Conservation (phyloP, 176 grass and related monocot species). For the Eleusine coracana region DNA sequence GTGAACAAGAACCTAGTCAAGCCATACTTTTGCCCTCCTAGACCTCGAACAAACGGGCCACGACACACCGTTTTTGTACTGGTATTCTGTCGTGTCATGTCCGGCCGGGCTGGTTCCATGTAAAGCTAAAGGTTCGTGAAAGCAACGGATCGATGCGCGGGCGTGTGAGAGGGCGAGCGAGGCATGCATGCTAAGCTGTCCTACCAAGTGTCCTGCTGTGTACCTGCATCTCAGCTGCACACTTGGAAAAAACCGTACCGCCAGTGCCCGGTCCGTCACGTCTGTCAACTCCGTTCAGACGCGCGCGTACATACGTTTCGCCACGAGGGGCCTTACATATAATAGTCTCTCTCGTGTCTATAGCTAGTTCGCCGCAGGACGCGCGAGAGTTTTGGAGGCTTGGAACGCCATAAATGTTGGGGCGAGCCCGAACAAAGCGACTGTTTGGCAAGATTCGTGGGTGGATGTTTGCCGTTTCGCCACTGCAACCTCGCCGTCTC, state of each 20-base stretch:
- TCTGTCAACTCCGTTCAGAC: not conserved
- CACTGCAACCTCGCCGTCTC: not conserved
- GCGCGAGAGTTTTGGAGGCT: conserved; percentile 14
- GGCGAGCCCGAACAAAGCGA: not conserved
- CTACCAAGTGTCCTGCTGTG: not conserved
- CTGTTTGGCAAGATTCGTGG: not conserved
- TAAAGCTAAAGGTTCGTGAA: not conserved
- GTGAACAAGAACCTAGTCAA: conserved; percentile 23
- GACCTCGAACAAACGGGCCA: not conserved
- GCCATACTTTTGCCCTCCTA: not conserved
- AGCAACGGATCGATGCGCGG: not conserved
- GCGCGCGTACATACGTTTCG: not conserved
- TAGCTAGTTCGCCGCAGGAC: not conserved
- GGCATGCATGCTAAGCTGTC: not conserved
- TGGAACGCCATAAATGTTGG: conserved; percentile 16
- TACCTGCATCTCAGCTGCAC: not conserved
- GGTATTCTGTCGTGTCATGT: conserved; percentile 4
- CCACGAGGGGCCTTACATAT: not conserved
- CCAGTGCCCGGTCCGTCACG: not conserved
- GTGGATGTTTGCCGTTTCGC: conserved; percentile 37
- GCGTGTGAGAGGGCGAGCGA: not conserved
- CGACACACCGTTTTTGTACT: not conserved
- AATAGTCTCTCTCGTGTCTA: not conserved
- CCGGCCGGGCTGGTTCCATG: not conserved
- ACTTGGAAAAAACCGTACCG: not conserved